Evolutionary conservation across 2,329 filamentous ascomycete species (phyloP), one percentile per base, ranked within the genome.

Genomic region (Hypoxylon sp.): DNA sequence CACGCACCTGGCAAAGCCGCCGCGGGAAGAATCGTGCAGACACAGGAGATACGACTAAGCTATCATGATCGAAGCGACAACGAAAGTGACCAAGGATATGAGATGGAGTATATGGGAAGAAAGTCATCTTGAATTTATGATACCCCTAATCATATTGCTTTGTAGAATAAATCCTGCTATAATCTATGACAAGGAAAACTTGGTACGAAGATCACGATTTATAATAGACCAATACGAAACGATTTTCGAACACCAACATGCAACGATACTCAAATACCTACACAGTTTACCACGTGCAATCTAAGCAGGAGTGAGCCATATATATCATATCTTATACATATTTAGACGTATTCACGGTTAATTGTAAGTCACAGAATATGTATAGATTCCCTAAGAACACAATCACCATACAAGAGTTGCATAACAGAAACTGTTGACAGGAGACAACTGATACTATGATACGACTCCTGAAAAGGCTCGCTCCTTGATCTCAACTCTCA

Each of bases 11-110:
- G 67, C 13, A 68, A 69, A 29, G 59, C 65, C 10, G 64, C 65
- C 24, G 61, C 64, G 0, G 69, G 70, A 50, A 62, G 60, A 32
- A 74, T 74, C 42, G 39, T 71, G 27, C 73, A 73, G 31, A 73
- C 72, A 2, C 72, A 72, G 44, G 73, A 74, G 37, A 50, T 73
- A 31, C 61, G 73, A 10, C 35, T 72, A 29, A 73, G 70, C 24
- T 73, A 70, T 56, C 70, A 74, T 24, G 67, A 73, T 19, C 67
- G 67, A 56, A 74, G 72, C 56, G 71, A 74, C 24, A 70, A 68
- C 27, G 69, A 71, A 3, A 69, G 64, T 37, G 65, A 70, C 21
- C 66, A 62, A 46, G 68, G 68, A 15, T 72, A 72, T 29, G 72
- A 74, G 62, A 72, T 74, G 71, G 71, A 71, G 2, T 56, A 58